A percentile compares a stretch with the other conserved stretches of the same genome.
Evolutionary conservation across 2,329 filamentous ascomycete species (phyloP).

Genomic region (Calonectria henricotiae): DNA sequence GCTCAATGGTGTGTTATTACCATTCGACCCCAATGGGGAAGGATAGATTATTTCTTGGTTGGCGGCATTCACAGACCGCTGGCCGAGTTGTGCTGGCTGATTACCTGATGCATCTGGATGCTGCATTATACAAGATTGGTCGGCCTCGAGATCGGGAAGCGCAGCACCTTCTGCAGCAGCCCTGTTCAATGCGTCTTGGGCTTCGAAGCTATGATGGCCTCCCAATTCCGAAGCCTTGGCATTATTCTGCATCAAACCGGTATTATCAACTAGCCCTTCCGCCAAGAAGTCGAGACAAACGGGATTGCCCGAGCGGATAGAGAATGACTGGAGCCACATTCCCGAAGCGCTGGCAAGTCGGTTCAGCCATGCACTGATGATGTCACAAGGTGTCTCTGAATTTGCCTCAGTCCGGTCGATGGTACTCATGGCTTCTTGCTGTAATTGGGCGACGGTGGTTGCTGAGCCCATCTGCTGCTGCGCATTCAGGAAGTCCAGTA

Average conservation of each 20-base stretch:
- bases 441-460: constrained; percentile 36
- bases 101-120: background rate
- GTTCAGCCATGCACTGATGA: constrained; percentile 38
- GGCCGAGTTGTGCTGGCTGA: background rate
- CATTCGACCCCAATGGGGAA: background rate
- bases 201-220: background rate
- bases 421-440: constrained; percentile 41
- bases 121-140: background rate
- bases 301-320: constrained; percentile 11
- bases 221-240: background rate
- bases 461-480: background rate
- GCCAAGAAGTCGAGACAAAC: constrained; percentile 14
- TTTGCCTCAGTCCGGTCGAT: constrained; percentile 33
- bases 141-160: background rate
- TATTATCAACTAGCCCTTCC: background rate
- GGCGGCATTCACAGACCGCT: background rate
- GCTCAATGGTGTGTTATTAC: background rate
- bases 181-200: background rate
- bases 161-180: background rate
- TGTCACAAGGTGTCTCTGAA: constrained; percentile 35
- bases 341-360: constrained; percentile 31
- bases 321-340: constrained; percentile 37
- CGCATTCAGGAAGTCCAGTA: constrained; percentile 39
- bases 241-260: background rate
- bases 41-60: background rate